Base-by-base conservation (phyloP, 78 protist species). In the Dictyostelium capitatum region DNA sequence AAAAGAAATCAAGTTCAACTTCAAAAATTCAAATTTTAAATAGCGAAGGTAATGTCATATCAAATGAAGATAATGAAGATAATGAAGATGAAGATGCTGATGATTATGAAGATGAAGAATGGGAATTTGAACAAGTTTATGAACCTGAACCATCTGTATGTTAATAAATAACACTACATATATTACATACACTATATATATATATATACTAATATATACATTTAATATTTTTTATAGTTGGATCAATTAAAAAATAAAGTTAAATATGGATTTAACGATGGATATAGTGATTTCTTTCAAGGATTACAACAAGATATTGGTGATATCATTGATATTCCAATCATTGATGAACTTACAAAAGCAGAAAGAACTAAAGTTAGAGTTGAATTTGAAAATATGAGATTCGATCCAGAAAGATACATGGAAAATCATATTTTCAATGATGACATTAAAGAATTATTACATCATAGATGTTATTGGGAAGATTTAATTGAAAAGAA, bases 341-440 rank as follows among this genome's bases (percentile, higher is more conserved):
- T 37, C 15, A 87, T 87, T 9, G 93, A 87, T 62, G 20, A n/a
- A 20, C 57, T 87, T 48, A 30, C 79, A 15, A 87, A 77, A 51
- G 43, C 37, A 64, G 84, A 87, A 51, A 87, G 83, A 77, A 78
- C 83, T 0, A 30, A 25, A 17, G 82, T 77, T 65, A 74, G 93
- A 77, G 65, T 11, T 41, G 54, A 77, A 30, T 70, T 77, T 23
- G 93, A 87, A 50, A 69, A 87, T 65, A 15, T 65, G 19, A 75
- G 78, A 62, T 87, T 87, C 50, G 93, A 87, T 43, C 73, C 75
- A 30, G 93, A 87, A 28, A 74, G 93, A 87, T 87, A 77, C 65
- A 87, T 87, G 93, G 93, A 87, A 51, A 77, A 65, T 50, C 70
- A 54, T 77, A 43, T 73, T 11, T 87, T 87, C 37, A 46, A 48